phyloP scores from a whole-genome alignment of 495 filamentous ascomycete species.

The Cladorrhinum samala region DNA sequence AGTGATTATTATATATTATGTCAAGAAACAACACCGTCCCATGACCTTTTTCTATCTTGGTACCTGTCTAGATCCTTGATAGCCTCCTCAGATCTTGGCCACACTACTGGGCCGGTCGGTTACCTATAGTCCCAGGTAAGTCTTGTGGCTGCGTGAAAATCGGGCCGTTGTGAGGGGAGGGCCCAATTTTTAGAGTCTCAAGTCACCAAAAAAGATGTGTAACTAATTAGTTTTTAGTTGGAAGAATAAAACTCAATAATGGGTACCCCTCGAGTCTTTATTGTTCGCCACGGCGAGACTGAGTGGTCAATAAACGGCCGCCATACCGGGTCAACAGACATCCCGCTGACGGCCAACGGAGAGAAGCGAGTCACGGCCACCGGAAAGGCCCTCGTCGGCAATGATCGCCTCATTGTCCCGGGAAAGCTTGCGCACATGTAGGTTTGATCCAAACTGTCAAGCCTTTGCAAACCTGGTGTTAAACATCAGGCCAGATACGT shows the following conservation, averaged over 20 bases:
- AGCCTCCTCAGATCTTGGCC: too few species aligned
- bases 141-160: background rate
- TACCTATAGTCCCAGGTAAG: background rate
- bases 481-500: slow-evolving; percentile 52
- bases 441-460: slow-evolving; percentile 16
- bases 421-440: slow-evolving; percentile 70
- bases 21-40: too few species aligned
- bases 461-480: background rate
- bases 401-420: slow-evolving; percentile 81
- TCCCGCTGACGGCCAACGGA: slow-evolving; percentile 79
- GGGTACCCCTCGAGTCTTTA: slow-evolving; percentile 75
- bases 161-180: too few species aligned
- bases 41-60: too few species aligned
- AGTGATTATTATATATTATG: too few species aligned
- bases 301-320: slow-evolving; percentile 94
- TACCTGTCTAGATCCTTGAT: too few species aligned
- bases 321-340: slow-evolving; percentile 82
- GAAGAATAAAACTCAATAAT: too few species aligned
- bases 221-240: too few species aligned
- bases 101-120: too few species aligned
- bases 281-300: slow-evolving; percentile 89
- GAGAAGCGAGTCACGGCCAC: slow-evolving; percentile 80
- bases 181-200: too few species aligned
- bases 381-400: slow-evolving; percentile 73
- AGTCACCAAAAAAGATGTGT: too few species aligned